Evolutionary conservation across 2,329 filamentous ascomycete species (phyloP).

Genomic region (Cryphonectria radicalis): DNA sequence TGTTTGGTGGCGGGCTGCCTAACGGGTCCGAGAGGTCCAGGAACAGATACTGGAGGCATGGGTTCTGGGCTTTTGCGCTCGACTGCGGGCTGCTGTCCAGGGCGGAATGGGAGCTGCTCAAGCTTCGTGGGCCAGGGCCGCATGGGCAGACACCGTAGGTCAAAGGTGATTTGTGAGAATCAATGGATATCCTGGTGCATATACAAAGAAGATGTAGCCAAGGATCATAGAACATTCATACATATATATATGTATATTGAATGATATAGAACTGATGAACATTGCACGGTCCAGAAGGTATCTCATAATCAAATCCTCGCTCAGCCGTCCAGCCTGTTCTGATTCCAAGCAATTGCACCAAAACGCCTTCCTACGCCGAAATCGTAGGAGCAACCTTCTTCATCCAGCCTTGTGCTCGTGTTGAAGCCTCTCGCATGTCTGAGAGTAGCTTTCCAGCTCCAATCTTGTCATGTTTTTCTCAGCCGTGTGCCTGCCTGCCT

Average conservation of each 20-base stretch:
- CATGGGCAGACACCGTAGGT: background rate
- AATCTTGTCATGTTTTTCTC: background rate
- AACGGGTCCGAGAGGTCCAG: constrained; percentile 10
- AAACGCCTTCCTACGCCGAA: background rate
- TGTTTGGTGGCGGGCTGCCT: background rate
- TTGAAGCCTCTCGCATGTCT: background rate
- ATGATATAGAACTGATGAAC: background rate
- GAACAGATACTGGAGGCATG: constrained; percentile 50
- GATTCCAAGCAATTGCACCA: background rate
- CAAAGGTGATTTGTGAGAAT: background rate
- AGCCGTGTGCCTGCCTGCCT: background rate
- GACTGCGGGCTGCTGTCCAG: constrained; percentile 43
- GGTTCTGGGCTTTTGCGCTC: constrained; percentile 54
- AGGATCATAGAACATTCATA: background rate
- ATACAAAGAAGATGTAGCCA: background rate
- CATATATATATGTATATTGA: background rate
- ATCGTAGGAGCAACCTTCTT: background rate
- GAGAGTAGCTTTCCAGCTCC: background rate
- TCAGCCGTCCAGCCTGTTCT: background rate
- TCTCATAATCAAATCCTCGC: background rate
- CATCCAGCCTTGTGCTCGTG: background rate
- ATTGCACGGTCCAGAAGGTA: background rate
- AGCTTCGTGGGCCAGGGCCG: background rate
- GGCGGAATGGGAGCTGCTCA: constrained; percentile 21
- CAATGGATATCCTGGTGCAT: background rate